Conservation (phyloP, 257 asterid genomes). For the Oldenlandia corymbosa region DNA sequence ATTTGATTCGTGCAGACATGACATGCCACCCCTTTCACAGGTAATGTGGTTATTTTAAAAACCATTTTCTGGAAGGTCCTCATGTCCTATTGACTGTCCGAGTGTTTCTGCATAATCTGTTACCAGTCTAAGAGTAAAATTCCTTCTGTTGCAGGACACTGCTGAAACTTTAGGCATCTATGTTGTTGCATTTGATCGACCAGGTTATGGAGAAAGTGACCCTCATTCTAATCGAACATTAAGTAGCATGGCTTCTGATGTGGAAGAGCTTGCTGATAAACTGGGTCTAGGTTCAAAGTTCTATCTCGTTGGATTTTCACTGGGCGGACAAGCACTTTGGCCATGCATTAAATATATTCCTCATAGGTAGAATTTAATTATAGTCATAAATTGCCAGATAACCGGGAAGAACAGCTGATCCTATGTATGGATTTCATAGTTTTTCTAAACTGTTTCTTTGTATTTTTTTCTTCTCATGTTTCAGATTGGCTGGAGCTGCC, state of each 20-base stretch:
- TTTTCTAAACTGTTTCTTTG: background rate
- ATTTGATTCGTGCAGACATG: constrained; percentile 47
- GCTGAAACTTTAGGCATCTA: constrained; percentile 56
- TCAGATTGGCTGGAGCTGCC: constrained; percentile 83
- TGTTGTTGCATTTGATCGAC: constrained; percentile 75
- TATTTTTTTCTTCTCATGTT: constrained; percentile 4
- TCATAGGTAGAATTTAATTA: constrained; percentile 51
- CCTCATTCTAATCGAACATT: constrained; percentile 61
- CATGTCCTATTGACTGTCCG: background rate
- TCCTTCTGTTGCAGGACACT: constrained; percentile 39
- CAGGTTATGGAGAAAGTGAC: constrained; percentile 97
- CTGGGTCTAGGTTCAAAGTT: constrained; percentile 74
- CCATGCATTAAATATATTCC: constrained; percentile 87
- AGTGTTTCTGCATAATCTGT: background rate
- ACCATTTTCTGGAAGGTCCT: background rate
- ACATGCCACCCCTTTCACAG: constrained; percentile 38
- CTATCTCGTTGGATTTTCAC: constrained; percentile 64
- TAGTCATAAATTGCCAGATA: background rate
- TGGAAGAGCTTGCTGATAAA: constrained; percentile 83
- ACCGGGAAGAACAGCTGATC: background rate
- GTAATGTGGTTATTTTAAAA: constrained; percentile 22
- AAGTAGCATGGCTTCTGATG: constrained; percentile 58
- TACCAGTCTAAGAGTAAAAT: background rate
- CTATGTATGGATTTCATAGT: background rate
- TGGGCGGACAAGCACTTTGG: constrained; percentile 90